phyloP scores from a whole-genome alignment of 1,284 basidiomycete genomes.

The Leccinum variabile region DNA sequence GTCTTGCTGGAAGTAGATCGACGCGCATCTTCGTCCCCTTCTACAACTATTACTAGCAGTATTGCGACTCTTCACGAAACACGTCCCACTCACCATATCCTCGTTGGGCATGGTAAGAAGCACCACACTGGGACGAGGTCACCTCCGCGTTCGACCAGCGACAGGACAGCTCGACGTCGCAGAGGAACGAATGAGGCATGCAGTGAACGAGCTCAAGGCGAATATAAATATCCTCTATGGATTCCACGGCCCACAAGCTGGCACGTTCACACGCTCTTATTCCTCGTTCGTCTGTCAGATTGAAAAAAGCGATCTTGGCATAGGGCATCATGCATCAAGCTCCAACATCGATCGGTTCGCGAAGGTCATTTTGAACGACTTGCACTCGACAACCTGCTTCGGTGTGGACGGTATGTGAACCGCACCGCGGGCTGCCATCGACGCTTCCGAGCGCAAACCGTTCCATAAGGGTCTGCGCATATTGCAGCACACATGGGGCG shows the following conservation, averaged over 20 bases:
- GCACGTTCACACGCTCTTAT: neutral
- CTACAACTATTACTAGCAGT: too few species aligned
- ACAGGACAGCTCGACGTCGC: too few species aligned
- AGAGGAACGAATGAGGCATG: too few species aligned
- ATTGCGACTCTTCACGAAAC: too few species aligned
- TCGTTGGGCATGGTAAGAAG: too few species aligned
- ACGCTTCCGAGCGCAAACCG: slow-evolving; percentile 63
- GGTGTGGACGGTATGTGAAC: slow-evolving; percentile 81
- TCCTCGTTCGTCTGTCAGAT: too few species aligned
- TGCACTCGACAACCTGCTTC: slow-evolving; percentile 87
- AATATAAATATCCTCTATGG: slow-evolving; percentile 95
- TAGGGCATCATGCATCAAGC: slow-evolving; percentile 74
- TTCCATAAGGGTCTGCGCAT: slow-evolving; percentile 90
- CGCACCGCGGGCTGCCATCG: slow-evolving; percentile 61
- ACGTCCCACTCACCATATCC: too few species aligned
- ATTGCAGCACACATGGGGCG: slow-evolving; percentile 73
- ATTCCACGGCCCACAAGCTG: too few species aligned
- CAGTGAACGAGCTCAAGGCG: slow-evolving; percentile 67
- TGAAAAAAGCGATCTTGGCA: slow-evolving; percentile 83
- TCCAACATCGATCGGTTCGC: slow-evolving; percentile 94
- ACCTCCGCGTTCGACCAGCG: too few species aligned
- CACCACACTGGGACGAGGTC: too few species aligned
- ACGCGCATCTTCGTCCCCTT: too few species aligned
- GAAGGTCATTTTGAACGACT: slow-evolving; percentile 82
- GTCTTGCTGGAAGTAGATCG: too few species aligned